Evolutionary conservation across 108 stramenopile genomes (phyloP).

Genomic region (Cylindrotheca closterium): DNA sequence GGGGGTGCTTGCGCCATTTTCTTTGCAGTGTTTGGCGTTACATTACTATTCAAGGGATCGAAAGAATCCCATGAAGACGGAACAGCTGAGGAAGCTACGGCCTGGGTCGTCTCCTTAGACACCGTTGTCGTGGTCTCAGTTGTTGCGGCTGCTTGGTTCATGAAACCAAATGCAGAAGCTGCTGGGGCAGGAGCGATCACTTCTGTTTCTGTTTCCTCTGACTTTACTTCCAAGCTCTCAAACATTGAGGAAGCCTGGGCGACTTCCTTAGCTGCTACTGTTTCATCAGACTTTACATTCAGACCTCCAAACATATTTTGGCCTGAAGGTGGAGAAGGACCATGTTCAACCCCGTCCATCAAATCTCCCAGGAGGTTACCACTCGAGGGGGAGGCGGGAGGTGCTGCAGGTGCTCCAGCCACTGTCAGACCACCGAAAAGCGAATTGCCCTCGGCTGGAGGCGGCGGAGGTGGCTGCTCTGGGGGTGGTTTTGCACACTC

Average conservation of each 20-base stretch:
- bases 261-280: conserved; percentile 8
- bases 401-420: conserved; percentile 13
- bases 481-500: conserved; percentile 28
- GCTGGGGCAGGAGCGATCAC: conserved; percentile 25
- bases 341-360: not conserved
- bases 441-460: not conserved
- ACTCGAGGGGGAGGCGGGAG: conserved; percentile 19
- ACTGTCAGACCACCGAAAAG: conserved; percentile 22
- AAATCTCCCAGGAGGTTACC: conserved; percentile 21
- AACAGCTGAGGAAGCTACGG: not conserved
- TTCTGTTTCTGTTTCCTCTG: conserved; percentile 11
- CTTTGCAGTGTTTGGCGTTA: conserved; percentile 27
- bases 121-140: conserved; percentile 20
- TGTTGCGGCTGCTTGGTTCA: conserved; percentile 39
- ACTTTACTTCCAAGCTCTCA: conserved; percentile 22
- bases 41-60: conserved; percentile 59
- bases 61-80: conserved; percentile 30
- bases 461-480: conserved; percentile 9
- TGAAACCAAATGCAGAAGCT: conserved; percentile 80
- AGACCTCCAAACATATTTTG: conserved; percentile 58
- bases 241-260: conserved; percentile 44
- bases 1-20: conserved; percentile 46
- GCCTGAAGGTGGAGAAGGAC: conserved; percentile 5
- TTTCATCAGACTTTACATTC: conserved; percentile 40
- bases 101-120: conserved; percentile 22